Base-by-base conservation (phyloP, 768 basidiomycete species). In the Russula sp. region DNA sequence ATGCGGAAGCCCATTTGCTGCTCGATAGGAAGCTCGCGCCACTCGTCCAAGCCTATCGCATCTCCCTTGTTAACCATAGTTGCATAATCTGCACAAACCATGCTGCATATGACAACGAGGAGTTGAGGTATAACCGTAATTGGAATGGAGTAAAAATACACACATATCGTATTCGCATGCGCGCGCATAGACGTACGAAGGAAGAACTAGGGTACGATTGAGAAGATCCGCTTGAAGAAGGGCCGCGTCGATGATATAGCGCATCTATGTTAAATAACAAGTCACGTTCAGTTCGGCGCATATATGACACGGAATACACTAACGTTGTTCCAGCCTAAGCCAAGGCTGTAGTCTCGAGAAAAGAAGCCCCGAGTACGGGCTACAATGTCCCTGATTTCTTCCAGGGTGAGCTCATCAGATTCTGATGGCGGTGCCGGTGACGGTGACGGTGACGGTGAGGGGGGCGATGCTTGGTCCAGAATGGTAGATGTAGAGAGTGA, bases 271-370 rank as follows among this genome's bases (percentile, higher is more conserved):
- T 2, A 27, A 27, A 27, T 4, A 37, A 63, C 14, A 31, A 34
- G 16, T 11, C 22, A 27, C 69, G 42, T 63, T 67, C 44, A 40
- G 50, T 11, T 20, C 34, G 1, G 18, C 37, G 6, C n/a, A 34
- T 31, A 18, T 8, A 2, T 14, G 9, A 32, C 35, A 16, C 42
- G 20, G n/a, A 48, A 14, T n/a, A 13, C 10, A 68, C 78, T 62
- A 37, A 80, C 78, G 50, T 80, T 81, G 66, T 81, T 80, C 78
- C 79, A 80, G 20, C 79, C 80, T 6, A 81, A 68, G 3, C 73
- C 74, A 59, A 79, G 69, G 54, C 75, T 79, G 64, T 70, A 80
- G 56, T 80, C 79, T 37, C 80, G 74, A 22, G 73, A 73, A 65
- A 77, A 80, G 59, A 72, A 81, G 4, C 79, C 79, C 50, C 75